Conservation (phyloP, 164 flowering plant species). For the Vitis amurensis region DNA sequence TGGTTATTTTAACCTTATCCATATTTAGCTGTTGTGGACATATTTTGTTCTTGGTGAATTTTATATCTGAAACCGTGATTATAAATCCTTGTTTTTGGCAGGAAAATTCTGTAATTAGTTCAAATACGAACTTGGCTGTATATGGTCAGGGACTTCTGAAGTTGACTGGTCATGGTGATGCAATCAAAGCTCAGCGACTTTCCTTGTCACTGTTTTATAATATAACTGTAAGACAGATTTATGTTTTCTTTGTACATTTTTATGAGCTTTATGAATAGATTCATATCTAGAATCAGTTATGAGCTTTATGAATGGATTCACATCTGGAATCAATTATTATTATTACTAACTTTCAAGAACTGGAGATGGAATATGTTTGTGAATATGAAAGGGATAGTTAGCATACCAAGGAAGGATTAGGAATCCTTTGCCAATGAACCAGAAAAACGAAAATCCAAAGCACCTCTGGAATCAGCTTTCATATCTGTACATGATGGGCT, state of each 20-base stretch:
- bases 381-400: too few relatives aligned
- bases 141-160: slow-evolving; percentile 85
- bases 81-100: slow-evolving; percentile 28
- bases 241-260: not conserved
- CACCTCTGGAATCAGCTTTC: too few relatives aligned
- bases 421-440: too few relatives aligned
- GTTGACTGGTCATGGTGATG: slow-evolving; percentile 82
- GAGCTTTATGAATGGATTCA: too few relatives aligned
- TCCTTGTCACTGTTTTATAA: slow-evolving; percentile 83
- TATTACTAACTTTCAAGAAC: too few relatives aligned
- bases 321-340: too few relatives aligned
- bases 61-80: slow-evolving; percentile 1
- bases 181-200: slow-evolving; percentile 82
- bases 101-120: slow-evolving; percentile 75
- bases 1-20: slow-evolving; percentile 15
- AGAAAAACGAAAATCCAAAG: too few relatives aligned
- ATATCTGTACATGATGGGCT: too few relatives aligned
- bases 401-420: too few relatives aligned
- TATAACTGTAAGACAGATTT: slow-evolving; percentile 64
- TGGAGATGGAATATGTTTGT: too few relatives aligned
- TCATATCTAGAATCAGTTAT: too few relatives aligned
- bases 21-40: not conserved
- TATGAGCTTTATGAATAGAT: too few relatives aligned
- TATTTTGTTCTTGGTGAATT: not conserved
- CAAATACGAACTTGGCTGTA: slow-evolving; percentile 79